Conservation (phyloP, 2,329 filamentous ascomycete species). For the Fusarium algeriense region DNA sequence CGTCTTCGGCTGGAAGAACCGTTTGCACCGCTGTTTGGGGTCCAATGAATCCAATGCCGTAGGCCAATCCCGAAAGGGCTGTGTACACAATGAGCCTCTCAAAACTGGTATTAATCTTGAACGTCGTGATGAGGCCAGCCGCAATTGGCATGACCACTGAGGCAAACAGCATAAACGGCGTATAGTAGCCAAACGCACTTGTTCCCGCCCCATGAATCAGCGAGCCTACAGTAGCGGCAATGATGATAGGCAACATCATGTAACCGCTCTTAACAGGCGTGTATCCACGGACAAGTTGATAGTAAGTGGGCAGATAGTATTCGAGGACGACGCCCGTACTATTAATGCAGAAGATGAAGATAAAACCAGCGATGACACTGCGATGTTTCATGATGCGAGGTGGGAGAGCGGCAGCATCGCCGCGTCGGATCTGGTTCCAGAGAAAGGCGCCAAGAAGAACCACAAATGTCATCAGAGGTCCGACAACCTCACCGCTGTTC, state of each 20-base stretch:
- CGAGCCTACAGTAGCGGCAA: constrained; percentile 14
- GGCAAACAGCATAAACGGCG: constrained; percentile 28
- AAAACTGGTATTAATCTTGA: constrained; percentile 12
- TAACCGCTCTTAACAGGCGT: constrained; percentile 50
- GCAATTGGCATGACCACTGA: constrained; percentile 24
- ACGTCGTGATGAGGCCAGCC: constrained; percentile 11
- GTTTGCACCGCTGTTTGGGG: constrained; percentile 30
- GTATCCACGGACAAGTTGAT: constrained; percentile 56
- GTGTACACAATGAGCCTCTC: constrained; percentile 15
- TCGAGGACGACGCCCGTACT: constrained; percentile 47
- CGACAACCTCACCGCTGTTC: constrained; percentile 50
- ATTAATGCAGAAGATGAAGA: constrained; percentile 54
- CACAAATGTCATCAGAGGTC: background rate
- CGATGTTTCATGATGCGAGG: constrained; percentile 56
- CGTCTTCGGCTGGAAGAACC: constrained; percentile 5
- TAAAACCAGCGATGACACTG: constrained; percentile 50
- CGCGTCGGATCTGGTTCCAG: background rate
- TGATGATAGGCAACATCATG: constrained; percentile 40
- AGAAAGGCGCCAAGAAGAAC: background rate
- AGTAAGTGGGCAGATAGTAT: constrained; percentile 57
- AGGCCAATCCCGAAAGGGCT: constrained; percentile 11
- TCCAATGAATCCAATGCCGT: constrained; percentile 27
- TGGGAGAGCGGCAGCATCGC: constrained; percentile 54
- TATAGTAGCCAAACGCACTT: constrained; percentile 23
- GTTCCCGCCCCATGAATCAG: constrained; percentile 27